Conservation (phyloP, 805 yeast genomes). For the Alloascoidea africana region DNA sequence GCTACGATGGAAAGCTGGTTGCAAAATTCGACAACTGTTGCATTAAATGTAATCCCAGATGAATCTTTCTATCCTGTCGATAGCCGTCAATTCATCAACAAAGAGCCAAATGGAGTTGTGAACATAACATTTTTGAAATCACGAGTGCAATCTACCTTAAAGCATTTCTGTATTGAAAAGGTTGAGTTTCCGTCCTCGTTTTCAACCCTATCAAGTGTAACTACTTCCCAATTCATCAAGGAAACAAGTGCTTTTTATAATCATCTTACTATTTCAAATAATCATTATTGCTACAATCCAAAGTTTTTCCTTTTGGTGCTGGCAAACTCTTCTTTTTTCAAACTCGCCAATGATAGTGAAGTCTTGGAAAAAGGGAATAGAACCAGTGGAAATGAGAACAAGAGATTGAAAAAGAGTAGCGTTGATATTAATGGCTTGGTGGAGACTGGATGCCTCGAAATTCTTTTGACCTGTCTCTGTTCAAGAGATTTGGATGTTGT, state of each 20-base stretch:
- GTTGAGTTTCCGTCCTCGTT: conserved; percentile 16
- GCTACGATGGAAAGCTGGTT: conserved; percentile 1
- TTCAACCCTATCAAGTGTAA: background rate
- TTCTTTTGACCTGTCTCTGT: conserved; percentile 30
- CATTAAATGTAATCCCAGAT: conserved; percentile 43
- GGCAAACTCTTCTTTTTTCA: conserved; percentile 33
- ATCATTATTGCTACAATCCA: conserved; percentile 31
- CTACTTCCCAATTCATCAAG: conserved; percentile 2
- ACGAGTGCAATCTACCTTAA: conserved; percentile 32
- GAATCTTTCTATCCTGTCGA: conserved; percentile 50
- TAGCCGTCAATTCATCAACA: conserved; percentile 28
- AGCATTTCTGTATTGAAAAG: conserved; percentile 16
- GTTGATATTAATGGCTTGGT: conserved; percentile 41
- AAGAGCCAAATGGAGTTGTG: conserved; percentile 30
- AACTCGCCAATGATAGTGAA: conserved; percentile 15
- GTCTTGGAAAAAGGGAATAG: too few species aligned
- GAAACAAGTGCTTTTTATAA: background rate
- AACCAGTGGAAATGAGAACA: conserved; percentile 6
- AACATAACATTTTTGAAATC: conserved; percentile 34
- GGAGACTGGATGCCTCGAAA: conserved; percentile 39
- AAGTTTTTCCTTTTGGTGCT: conserved; percentile 50
- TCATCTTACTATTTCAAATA: background rate
- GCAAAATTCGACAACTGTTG: conserved; percentile 33
- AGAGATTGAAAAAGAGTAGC: conserved; percentile 11
- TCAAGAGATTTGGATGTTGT: conserved; percentile 16